A percentile compares a stretch with the other conserved stretches of the same genome.
Evolutionary conservation across 768 basidiomycete species (phyloP).

Genomic region (Phaffia tasmanica): DNA sequence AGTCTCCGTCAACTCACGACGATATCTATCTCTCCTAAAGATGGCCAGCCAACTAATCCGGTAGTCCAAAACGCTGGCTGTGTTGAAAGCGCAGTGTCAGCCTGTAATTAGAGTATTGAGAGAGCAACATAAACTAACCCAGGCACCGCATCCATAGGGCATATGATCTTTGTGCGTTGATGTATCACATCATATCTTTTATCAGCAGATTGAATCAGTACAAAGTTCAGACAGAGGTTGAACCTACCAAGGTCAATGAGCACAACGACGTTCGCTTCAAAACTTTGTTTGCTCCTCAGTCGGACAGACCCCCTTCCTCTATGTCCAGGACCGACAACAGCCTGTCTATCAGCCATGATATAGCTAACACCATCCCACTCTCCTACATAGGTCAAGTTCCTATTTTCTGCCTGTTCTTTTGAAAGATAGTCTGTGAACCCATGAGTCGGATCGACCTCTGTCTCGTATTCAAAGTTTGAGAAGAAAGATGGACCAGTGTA

Average conservation of each 20-base stretch:
- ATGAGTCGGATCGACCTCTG: slow-evolving; percentile 5
- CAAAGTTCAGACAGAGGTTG: no score
- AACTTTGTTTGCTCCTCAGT: slow-evolving; percentile 2
- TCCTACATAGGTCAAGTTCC: slow-evolving; percentile 12
- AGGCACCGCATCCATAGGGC: slow-evolving; percentile 16
- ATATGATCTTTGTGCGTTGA: neutral
- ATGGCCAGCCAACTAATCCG: slow-evolving; percentile 3
- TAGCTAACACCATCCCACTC: neutral
- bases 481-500: slow-evolving; percentile 8
- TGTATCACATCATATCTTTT: no score
- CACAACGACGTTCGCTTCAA: slow-evolving; percentile 5
- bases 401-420: neutral
- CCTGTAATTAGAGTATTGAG: neutral
- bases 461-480: slow-evolving; percentile 5
- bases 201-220: no score
- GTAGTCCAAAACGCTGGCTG: slow-evolving; percentile 8
- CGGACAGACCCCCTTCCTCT: slow-evolving; percentile 9
- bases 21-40: slow-evolving; percentile 15
- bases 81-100: neutral
- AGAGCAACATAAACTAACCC: neutral
- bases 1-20: neutral
- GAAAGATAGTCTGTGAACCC: slow-evolving; percentile 6
- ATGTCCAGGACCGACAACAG: neutral
- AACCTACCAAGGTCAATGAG: slow-evolving; percentile 1
- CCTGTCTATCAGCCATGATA: neutral